A percentile compares a stretch with the other conserved stretches of the same genome.
These are phyloP conservation scores for Coffea humblotiana DNA, from an alignment of 305 asterid species.

Conservation along the genomic window DNA sequence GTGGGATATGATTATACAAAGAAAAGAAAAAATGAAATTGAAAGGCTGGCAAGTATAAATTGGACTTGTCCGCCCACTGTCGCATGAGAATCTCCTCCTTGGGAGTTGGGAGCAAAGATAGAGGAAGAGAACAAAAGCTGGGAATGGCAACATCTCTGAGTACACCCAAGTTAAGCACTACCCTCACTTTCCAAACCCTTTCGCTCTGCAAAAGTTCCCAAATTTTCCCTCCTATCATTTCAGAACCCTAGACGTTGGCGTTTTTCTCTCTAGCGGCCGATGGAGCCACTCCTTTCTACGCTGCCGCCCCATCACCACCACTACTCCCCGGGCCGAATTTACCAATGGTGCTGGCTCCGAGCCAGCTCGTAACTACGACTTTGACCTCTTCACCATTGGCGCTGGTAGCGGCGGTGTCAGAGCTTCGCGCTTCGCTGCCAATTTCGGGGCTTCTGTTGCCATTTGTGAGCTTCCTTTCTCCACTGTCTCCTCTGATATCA, in stretches of 20 bases:
- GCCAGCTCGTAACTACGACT: constrained; percentile 56
- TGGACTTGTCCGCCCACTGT: not conserved
- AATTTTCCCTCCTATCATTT: constrained; percentile 23
- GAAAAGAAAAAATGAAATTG: not conserved
- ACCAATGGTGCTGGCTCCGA: constrained; percentile 47
- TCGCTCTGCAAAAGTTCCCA: constrained; percentile 38
- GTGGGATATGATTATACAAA: not conserved
- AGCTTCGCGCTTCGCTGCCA: constrained; percentile 90
- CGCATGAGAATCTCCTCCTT: too few relatives aligned
- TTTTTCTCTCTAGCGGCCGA: constrained; percentile 22
- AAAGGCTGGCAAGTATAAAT: not conserved
- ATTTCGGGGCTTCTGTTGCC: constrained; percentile 86
- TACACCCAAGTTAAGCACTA: constrained; percentile 49
- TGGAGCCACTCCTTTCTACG: constrained; percentile 16
- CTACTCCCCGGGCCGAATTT: constrained; percentile 55
- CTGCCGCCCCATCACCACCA: constrained; percentile 42
- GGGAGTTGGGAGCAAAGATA: too few relatives aligned
- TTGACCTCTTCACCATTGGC: constrained; percentile 86
- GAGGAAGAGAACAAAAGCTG: too few relatives aligned
- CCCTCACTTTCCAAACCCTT: constrained; percentile 39
- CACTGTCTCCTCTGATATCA: constrained; percentile 76
- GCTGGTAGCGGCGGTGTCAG: constrained; percentile 98
- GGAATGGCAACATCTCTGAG: constrained; percentile 53
- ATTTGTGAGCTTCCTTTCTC: constrained; percentile 89
- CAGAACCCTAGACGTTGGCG: constrained; percentile 15